Percentiles rank a stretch among this genome's conserved stretches.
phyloP scores from a whole-genome alignment of 2,329 filamentous ascomycete species.

The Colletotrichum camelliae region DNA sequence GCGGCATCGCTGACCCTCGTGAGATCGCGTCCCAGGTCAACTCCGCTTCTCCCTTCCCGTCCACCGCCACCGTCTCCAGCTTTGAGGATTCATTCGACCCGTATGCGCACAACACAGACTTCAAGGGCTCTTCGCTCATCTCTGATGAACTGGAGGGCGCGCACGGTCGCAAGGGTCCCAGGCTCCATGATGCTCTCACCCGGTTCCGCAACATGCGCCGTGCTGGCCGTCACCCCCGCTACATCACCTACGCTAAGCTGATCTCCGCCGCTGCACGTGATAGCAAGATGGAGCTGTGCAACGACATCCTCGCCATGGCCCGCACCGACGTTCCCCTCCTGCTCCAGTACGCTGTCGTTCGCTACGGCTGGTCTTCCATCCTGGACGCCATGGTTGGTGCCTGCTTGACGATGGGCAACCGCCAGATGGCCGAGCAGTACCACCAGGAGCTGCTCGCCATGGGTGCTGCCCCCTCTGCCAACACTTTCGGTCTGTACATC shows the following conservation, averaged over 20 bases:
- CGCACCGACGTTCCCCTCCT: slow-evolving; percentile 86
- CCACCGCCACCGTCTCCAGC: slow-evolving; percentile 61
- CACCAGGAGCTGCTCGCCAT: slow-evolving; percentile 92
- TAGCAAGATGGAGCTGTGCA: slow-evolving; percentile 79
- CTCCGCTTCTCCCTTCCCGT: slow-evolving; percentile 57
- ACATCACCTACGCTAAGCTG: slow-evolving; percentile 96
- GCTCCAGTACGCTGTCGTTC: slow-evolving; percentile 83
- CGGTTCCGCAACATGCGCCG: slow-evolving; percentile 94
- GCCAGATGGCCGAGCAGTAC: slow-evolving; percentile 80
- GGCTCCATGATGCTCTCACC: slow-evolving; percentile 79
- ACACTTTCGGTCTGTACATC: slow-evolving; percentile 98
- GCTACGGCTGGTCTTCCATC: slow-evolving; percentile 96
- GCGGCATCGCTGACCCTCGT: slow-evolving; percentile 61
- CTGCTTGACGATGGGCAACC: slow-evolving; percentile 82
- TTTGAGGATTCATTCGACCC: slow-evolving; percentile 89
- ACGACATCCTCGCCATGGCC: slow-evolving; percentile 89
- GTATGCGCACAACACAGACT: slow-evolving; percentile 88
- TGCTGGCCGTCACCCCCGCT: slow-evolving; percentile 87
- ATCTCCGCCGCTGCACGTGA: slow-evolving; percentile 89
- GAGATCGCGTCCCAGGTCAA: slow-evolving; percentile 54
- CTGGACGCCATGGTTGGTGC: slow-evolving; percentile 96
- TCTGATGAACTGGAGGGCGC: slow-evolving; percentile 87
- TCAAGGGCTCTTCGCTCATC: slow-evolving; percentile 90
- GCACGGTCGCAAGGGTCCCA: slow-evolving; percentile 73
- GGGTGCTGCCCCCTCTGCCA: slow-evolving; percentile 90